phyloP scores from a whole-genome alignment of 202 grass and related monocot genomes.

The Brachypodium distachyon region DNA sequence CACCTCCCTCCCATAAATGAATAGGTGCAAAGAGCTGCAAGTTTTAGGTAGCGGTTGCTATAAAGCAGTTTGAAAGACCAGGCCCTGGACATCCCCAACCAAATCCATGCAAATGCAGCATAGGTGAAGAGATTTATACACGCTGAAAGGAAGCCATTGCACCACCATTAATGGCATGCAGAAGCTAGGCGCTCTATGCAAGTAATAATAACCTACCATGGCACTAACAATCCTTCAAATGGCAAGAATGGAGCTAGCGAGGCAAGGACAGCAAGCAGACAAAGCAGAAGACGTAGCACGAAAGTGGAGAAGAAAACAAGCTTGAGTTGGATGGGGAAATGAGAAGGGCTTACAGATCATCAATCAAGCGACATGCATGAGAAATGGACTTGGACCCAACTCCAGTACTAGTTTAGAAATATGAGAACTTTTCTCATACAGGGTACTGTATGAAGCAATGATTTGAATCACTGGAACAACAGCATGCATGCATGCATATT shows the following conservation, averaged over 20 bases:
- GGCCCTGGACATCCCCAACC: slow-evolving; percentile 16
- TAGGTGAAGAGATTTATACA: slow-evolving; percentile 16
- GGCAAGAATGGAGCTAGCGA: slow-evolving; percentile 9
- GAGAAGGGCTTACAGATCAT: not conserved
- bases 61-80: slow-evolving; percentile 31
- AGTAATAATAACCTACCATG: slow-evolving; percentile 10
- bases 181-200: slow-evolving; percentile 28
- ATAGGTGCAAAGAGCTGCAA: slow-evolving; percentile 25
- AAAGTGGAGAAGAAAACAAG: slow-evolving; percentile 24
- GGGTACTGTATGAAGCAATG: not conserved
- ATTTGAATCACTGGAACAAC: slow-evolving; percentile 22
- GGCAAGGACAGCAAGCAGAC: slow-evolving; percentile 41
- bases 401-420: not conserved
- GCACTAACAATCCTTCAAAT: slow-evolving; percentile 2
- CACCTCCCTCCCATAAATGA: slow-evolving; percentile 31
- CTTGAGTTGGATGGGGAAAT: not conserved
- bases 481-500: not conserved
- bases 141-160: slow-evolving; percentile 27
- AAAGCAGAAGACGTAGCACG: slow-evolving; percentile 23
- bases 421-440: not conserved
- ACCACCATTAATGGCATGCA: not conserved
- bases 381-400: not conserved
- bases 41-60: slow-evolving; percentile 29
- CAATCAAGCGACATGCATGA: not conserved
- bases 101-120: slow-evolving; percentile 18